Conservation (phyloP, 345 rosid genomes). For the Reutealis trisperma region DNA sequence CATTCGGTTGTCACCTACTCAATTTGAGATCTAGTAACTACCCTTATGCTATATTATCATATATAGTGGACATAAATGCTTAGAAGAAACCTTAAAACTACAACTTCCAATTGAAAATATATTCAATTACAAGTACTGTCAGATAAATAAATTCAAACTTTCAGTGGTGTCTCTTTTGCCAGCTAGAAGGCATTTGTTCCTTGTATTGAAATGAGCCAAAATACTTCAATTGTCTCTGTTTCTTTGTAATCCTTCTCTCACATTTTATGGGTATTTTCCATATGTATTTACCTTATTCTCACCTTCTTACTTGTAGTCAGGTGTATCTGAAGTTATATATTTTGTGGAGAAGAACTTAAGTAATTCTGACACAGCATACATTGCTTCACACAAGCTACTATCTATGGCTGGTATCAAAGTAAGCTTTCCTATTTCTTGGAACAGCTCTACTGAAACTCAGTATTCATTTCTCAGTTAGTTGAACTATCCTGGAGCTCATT, state of each 20-base stretch:
- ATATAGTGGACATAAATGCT: background rate
- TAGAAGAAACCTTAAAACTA: background rate
- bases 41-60: background rate
- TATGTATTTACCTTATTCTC: conserved; percentile 6
- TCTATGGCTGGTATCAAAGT: conserved; percentile 86
- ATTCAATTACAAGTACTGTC: background rate
- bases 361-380: conserved; percentile 49
- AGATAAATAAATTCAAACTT: background rate
- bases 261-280: background rate
- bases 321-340: conserved; percentile 78
- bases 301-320: conserved; percentile 58
- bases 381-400: conserved; percentile 83
- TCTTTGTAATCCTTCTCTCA: background rate
- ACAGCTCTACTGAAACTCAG: too few species aligned
- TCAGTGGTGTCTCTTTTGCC: background rate
- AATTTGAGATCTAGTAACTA: background rate
- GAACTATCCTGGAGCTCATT: conserved; percentile 1
- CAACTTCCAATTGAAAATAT: background rate
- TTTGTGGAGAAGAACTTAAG: conserved; percentile 70
- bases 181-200: too few species aligned
- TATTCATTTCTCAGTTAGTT: background rate
- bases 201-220: too few species aligned
- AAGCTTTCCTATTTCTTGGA: conserved; percentile 27
- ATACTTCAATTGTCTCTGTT: background rate
- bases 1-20: background rate